Base-by-base conservation (phyloP, 2,329 filamentous ascomycete species). In the Lasiodiplodia sp. region DNA sequence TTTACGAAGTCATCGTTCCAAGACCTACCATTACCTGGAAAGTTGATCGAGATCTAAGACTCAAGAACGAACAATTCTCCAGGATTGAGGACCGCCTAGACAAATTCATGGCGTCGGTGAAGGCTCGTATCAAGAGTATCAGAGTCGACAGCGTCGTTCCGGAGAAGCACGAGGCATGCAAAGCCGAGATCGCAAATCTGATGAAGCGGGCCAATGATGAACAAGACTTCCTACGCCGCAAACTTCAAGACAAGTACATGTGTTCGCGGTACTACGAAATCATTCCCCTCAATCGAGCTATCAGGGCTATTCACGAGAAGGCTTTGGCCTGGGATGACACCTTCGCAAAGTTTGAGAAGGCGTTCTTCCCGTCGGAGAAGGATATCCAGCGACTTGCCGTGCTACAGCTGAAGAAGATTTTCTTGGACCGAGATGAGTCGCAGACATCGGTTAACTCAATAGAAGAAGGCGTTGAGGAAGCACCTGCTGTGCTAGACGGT, bases 191-290 rank as follows among this genome's bases (percentile, higher is more conserved):
- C 38, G 94, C 97, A 58, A 84, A 85, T 56, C 83, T 99, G 62
- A 88, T 86, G 44, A 92, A 91, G 75, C 92, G 91, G 72, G 92
- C 92, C 0, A 91, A 94, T 69, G 93, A 97, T 47, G 95, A 99
- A 71, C 91, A 97, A 73, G 83, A 87, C 4, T 85, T 87, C 66
- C 84, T 98, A 65, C 85, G 94, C 63, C 87, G 87, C 65, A 92
- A 93, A 71, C 84, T 99, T 11, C 94, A 97, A 78, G 90, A 94
- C 40, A 93, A 92, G 71, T 99, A 99, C 77, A 94, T 96, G 82
- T 90, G 90, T 71, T 97, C 94, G 2, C 94, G 93, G 76, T 98
- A 98, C 77, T 99, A 97, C 83, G 96, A 99, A 79, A 91, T 97
- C 67, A 94, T 98, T 62, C 96, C 96, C 0, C 87, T 99, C 71